These are phyloP conservation scores for Mucor piriformis DNA, from an alignment of 371 early-diverging fungal species.

Conservation along the genomic window DNA sequence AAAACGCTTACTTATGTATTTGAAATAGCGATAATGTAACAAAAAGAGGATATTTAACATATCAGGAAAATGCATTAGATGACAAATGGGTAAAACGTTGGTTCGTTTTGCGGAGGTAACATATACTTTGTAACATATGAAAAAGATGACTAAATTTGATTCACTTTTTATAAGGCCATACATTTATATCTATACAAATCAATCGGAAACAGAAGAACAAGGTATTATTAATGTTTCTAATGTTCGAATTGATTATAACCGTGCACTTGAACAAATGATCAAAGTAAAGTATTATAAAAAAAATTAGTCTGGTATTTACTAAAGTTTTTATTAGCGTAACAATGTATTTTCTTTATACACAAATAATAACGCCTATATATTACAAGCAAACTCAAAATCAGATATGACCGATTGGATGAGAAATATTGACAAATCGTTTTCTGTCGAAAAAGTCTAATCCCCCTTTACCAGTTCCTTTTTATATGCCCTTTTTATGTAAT, in stretches of 20 bases:
- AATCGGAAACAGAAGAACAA: conserved; percentile 65
- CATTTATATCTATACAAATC: conserved; percentile 71
- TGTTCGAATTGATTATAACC: conserved; percentile 68
- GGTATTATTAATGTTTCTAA: conserved; percentile 74
- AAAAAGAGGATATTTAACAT: conserved; percentile 63
- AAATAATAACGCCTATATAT: conserved; percentile 69
- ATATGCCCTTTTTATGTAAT: not conserved
- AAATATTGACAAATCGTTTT: conserved; percentile 62
- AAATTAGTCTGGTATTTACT: not conserved
- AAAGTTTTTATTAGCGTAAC: conserved; percentile 44
- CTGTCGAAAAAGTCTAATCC: conserved; percentile 24
- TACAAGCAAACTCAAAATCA: conserved; percentile 66
- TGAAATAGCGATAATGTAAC: conserved; percentile 55
- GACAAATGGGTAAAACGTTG: conserved; percentile 78
- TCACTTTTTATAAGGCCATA: conserved; percentile 59
- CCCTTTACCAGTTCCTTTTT: not conserved
- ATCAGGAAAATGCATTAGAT: conserved; percentile 61
- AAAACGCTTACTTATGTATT: not conserved
- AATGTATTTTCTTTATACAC: conserved; percentile 79
- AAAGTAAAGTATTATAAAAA: conserved; percentile 22
- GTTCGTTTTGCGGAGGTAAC: conserved; percentile 79
- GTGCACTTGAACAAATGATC: conserved; percentile 54
- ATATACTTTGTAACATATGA: not conserved
- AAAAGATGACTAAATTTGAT: conserved; percentile 9
- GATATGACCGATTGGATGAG: conserved; percentile 81